Base-by-base conservation (phyloP, 2,329 filamentous ascomycete genomes). In the Lecanicillium sp. region DNA sequence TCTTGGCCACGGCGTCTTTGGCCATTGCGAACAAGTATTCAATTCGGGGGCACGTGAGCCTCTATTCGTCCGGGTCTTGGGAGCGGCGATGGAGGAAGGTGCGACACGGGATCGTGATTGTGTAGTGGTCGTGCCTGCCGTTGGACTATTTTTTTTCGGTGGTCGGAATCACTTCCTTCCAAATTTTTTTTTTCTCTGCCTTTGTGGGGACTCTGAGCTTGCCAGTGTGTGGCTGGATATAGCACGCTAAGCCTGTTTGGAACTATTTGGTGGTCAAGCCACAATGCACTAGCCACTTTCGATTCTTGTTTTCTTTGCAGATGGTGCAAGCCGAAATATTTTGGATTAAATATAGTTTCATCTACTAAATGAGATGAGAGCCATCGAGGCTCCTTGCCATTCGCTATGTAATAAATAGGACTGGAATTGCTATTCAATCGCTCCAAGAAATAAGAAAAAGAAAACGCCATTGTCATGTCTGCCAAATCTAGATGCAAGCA, bases 1-100 rank as follows among this genome's bases (percentile, higher is more conserved):
- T 44, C 37, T 39, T 41, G 35, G 54, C 46, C 40, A 51, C 55
- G 50, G 67, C 59, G 45, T 70, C 73, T 66, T 76, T 71, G 43
- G 64, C 64, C 63, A 67, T 68, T 43, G 30, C 35, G 25, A 20
- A 12, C n/a, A n/a, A 33, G 25, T 25, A 13, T 28, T 17, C 11
- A 30, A n/a, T 18, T 38, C 35, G 27, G 32, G 27, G 32, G 19
- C 33, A 14, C 36, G 12, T 27, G 13, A 35, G 22, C 22, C 13
- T 13, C 15, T 33, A 32, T 34, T 31, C 13, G 12, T 27, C 32
- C 36, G 36, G 31, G 13, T 12, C 11, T 25, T 6, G 22, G 22
- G 22, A 17, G 18, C 12, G 30, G 30, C 18, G 30, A 18, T 33
- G 51, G 48, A 41, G 40, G 46, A 54, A 49, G 47, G 46, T 40